Percentiles rank a stretch among this genome's conserved stretches.
Evolutionary conservation across 441 rosid genomes (phyloP).

Genomic region (Pelargonium fulgidum): DNA sequence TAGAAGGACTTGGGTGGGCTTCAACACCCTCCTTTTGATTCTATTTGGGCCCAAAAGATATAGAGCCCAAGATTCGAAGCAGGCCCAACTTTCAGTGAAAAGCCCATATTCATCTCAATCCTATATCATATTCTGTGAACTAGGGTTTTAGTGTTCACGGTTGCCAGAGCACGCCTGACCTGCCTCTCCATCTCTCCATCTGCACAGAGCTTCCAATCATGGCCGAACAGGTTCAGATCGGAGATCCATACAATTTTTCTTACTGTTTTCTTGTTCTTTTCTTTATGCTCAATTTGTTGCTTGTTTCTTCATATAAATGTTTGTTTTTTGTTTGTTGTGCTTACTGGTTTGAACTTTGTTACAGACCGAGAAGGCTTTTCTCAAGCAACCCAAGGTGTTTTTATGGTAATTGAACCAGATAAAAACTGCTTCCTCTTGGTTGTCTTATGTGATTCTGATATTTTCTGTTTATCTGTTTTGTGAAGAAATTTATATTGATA

Average conservation of each 20-base stretch:
- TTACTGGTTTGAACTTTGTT: not conserved
- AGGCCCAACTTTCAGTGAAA: too few relatives aligned
- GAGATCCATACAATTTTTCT: not conserved
- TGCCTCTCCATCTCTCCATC: not conserved
- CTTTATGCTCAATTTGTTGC: not conserved
- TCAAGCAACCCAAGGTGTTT: slow-evolving; percentile 1
- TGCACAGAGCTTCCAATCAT: slow-evolving; percentile 18
- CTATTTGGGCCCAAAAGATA: too few relatives aligned
- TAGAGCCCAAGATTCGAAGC: too few relatives aligned
- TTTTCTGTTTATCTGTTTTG: not conserved
- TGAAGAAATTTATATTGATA: too few relatives aligned
- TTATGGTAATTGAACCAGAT: not conserved
- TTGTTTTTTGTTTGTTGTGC: too few relatives aligned
- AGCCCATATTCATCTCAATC: not conserved
- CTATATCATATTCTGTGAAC: not conserved
- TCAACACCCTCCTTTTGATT: too few relatives aligned
- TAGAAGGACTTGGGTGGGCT: too few relatives aligned
- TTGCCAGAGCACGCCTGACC: not conserved
- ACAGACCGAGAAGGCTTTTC: not conserved
- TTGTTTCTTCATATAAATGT: not conserved
- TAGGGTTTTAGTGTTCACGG: not conserved
- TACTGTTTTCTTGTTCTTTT: not conserved
- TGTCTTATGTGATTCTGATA: too few relatives aligned
- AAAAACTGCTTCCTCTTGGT: too few relatives aligned
- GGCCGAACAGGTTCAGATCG: slow-evolving; percentile 36